Conservation (phyloP, 495 filamentous ascomycete genomes). For the Xylaria venustula region DNA sequence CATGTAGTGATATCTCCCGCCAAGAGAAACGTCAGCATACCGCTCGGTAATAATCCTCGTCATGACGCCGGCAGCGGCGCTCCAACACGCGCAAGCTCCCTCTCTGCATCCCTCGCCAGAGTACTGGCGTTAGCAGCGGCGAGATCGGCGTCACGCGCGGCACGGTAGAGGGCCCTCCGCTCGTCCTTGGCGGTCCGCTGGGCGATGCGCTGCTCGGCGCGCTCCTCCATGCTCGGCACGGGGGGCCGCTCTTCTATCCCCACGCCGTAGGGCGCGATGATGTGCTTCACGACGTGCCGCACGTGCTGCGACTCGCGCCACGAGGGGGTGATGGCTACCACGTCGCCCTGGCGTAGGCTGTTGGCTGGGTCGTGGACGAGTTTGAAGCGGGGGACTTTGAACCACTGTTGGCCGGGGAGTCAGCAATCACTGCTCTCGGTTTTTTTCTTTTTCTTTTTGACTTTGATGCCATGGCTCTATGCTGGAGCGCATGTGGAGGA, state of each 20-base stretch:
- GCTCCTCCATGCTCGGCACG: slow-evolving; percentile 63
- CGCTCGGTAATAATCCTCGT: no score
- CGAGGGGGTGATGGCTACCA: slow-evolving; percentile 72
- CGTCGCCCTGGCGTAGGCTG: slow-evolving; percentile 72
- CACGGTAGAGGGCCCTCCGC: slow-evolving; percentile 33
- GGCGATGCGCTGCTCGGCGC: slow-evolving; percentile 45
- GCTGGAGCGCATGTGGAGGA: no score
- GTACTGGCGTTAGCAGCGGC: slow-evolving; percentile 14
- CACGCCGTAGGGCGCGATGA: slow-evolving; percentile 69
- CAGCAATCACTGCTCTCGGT: not conserved
- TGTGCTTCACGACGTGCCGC: slow-evolving; percentile 73
- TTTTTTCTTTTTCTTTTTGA: no score
- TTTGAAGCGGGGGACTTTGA: slow-evolving; percentile 44
- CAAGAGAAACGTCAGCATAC: not conserved
- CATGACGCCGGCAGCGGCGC: not conserved
- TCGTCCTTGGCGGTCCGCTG: slow-evolving; percentile 51
- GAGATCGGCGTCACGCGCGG: not conserved
- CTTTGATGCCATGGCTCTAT: no score
- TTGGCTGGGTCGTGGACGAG: slow-evolving; percentile 75
- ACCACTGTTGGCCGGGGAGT: slow-evolving; percentile 36
- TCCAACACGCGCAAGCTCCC: not conserved
- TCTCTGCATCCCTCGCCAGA: slow-evolving; percentile 14
- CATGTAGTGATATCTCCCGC: not conserved
- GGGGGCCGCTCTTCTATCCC: slow-evolving; percentile 62
- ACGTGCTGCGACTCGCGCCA: slow-evolving; percentile 63